phyloP scores from a whole-genome alignment of 805 yeast species.

The Saccharomycopsis fodiens region DNA sequence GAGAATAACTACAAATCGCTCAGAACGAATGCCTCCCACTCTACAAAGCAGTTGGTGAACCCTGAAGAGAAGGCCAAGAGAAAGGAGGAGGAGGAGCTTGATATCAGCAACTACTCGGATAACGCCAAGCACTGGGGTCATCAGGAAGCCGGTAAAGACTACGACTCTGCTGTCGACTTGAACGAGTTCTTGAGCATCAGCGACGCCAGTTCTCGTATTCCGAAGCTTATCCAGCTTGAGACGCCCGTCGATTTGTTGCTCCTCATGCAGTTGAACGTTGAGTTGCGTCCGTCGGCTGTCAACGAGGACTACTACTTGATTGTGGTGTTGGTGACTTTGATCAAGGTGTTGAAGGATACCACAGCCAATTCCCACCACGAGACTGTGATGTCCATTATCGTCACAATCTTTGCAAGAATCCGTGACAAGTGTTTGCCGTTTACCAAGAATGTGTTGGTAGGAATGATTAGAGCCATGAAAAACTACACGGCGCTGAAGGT shows the following conservation, averaged over 20 bases:
- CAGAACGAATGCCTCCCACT: background rate
- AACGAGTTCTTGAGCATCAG: conserved; percentile 25
- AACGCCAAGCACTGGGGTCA: conserved; percentile 20
- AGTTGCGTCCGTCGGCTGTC: conserved; percentile 63
- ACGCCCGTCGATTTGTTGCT: conserved; percentile 87
- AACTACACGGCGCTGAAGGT: conserved; percentile 70
- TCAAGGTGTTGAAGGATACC: conserved; percentile 78
- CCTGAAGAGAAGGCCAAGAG: background rate
- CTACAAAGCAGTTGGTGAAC: background rate
- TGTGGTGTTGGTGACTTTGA: conserved; percentile 78
- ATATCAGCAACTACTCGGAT: conserved; percentile 3
- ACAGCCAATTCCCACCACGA: conserved; percentile 83
- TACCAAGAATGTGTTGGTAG: conserved; percentile 80
- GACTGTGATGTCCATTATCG: conserved; percentile 87
- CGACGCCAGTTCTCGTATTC: conserved; percentile 35
- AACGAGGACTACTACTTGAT: conserved; percentile 92
- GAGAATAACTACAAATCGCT: conserved; percentile 40
- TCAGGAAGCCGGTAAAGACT: conserved; percentile 15
- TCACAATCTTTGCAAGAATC: conserved; percentile 81
- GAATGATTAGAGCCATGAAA: conserved; percentile 77
- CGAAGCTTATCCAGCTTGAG: conserved; percentile 47
- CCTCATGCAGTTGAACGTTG: conserved; percentile 64
- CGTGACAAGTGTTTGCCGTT: conserved; percentile 89
- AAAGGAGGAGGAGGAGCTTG: background rate
- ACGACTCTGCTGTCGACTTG: conserved; percentile 14